Evolutionary conservation across 1,284 basidiomycete genomes (phyloP).

Genomic region (Malassezia yamatoensis): DNA sequence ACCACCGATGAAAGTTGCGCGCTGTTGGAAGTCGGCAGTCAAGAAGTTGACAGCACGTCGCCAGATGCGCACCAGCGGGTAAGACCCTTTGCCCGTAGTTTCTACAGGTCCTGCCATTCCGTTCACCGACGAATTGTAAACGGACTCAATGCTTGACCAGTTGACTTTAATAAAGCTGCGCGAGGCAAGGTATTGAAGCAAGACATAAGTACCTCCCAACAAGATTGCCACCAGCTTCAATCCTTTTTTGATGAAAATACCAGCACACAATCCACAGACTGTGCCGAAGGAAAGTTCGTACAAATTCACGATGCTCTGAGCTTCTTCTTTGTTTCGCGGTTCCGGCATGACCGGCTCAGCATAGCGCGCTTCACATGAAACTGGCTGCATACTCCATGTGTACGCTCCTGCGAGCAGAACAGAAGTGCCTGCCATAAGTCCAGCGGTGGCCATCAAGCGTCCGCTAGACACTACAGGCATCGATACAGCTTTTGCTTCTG

Average conservation of each 20-base stretch:
- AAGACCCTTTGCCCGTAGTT: constrained; percentile 45
- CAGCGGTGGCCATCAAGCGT: constrained; percentile 1
- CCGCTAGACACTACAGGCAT: background rate
- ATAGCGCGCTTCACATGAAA: constrained; percentile 8
- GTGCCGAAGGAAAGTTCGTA: constrained; percentile 81
- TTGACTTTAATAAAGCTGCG: constrained; percentile 61
- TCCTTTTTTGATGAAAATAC: constrained; percentile 89
- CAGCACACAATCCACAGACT: constrained; percentile 70
- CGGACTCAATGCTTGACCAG: constrained; percentile 57
- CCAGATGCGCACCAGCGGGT: constrained; percentile 54
- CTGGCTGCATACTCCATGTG: constrained; percentile 1
- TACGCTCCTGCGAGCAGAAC: constrained; percentile 2
- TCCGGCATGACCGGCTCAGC: constrained; percentile 1
- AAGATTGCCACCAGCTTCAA: constrained; percentile 70
- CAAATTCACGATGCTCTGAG: constrained; percentile 62
- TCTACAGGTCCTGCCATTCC: constrained; percentile 53
- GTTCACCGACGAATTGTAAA: constrained; percentile 66
- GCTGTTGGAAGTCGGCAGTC: constrained; percentile 78
- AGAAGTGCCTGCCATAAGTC: constrained; percentile 13
- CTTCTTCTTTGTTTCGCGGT: constrained; percentile 32
- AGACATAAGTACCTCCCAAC: constrained; percentile 54
- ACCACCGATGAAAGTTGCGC: constrained; percentile 53
- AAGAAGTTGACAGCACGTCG: constrained; percentile 70
- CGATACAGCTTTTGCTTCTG: background rate
- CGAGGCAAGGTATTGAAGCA: constrained; percentile 41